These are phyloP conservation scores for Nitzschia sp. DNA, from an alignment of 108 stramenopile genomes.

Conservation along the genomic window DNA sequence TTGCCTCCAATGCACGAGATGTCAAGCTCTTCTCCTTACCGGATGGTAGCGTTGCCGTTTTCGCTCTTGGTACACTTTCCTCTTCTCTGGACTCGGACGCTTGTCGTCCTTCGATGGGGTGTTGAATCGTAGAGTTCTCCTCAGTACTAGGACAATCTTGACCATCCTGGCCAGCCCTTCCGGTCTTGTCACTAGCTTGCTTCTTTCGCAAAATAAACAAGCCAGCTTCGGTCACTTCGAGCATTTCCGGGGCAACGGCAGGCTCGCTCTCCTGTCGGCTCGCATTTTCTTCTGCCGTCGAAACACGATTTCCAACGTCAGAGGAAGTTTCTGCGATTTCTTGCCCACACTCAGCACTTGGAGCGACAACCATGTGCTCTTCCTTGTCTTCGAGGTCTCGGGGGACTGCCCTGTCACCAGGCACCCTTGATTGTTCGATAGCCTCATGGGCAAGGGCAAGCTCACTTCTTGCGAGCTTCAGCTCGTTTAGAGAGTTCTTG, in stretches of 20 bases:
- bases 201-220: slow-evolving; percentile 39
- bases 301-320: slow-evolving; percentile 41
- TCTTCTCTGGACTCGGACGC: slow-evolving; percentile 10
- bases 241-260: slow-evolving; percentile 50
- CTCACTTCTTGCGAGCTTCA: background rate
- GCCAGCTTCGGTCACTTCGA: slow-evolving; percentile 59
- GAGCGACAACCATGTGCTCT: background rate
- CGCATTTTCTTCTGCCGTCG: slow-evolving; percentile 47
- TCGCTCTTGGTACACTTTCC: background rate
- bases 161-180: background rate
- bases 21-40: slow-evolving; percentile 1
- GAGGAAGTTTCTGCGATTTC: slow-evolving; percentile 47
- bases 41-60: background rate
- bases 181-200: background rate
- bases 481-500: background rate
- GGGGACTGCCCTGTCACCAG: background rate
- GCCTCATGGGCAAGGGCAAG: background rate
- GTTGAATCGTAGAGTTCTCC: background rate
- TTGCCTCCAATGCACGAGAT: slow-evolving; percentile 13
- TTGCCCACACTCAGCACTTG: background rate
- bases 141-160: background rate
- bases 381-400: background rate
- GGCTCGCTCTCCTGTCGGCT: slow-evolving; percentile 44
- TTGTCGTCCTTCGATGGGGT: background rate
- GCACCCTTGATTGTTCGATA: background rate